Conservation (phyloP, 768 basidiomycete genomes). For the Xerocomus brunneocitrinus region DNA sequence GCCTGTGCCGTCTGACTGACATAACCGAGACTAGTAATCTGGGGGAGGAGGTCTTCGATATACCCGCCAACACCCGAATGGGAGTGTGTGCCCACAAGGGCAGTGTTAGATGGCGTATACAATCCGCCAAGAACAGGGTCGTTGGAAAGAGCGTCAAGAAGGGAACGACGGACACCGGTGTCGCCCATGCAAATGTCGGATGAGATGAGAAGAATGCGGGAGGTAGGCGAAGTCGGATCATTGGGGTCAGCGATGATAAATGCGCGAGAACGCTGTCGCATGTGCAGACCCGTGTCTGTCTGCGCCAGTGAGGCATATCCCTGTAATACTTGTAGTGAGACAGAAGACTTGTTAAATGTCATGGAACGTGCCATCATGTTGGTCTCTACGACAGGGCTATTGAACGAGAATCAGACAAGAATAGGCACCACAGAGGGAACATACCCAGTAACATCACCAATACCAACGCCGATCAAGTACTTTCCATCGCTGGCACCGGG, state of each 20-base stretch:
- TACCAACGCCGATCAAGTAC: slow-evolving; percentile 31
- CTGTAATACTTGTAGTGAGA: slow-evolving; percentile 27
- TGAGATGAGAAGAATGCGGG: slow-evolving; percentile 71
- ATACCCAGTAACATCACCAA: slow-evolving; percentile 73
- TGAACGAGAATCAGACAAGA: neutral
- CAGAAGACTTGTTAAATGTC: neutral
- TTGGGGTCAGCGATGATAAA: slow-evolving; percentile 60
- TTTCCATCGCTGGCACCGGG: slow-evolving; percentile 7
- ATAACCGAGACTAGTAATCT: slow-evolving; percentile 70
- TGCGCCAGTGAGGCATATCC: slow-evolving; percentile 66
- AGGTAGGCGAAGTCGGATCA: slow-evolving; percentile 35
- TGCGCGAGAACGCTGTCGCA: slow-evolving; percentile 74
- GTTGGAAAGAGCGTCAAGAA: slow-evolving; percentile 53
- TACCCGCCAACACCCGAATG: slow-evolving; percentile 80
- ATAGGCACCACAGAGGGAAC: slow-evolving; percentile 1
- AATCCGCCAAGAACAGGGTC: slow-evolving; percentile 50
- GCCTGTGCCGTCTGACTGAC: slow-evolving; percentile 69
- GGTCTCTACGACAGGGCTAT: slow-evolving; percentile 72
- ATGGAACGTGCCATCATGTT: slow-evolving; percentile 64
- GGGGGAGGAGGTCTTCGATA: slow-evolving; percentile 72
- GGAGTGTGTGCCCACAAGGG: slow-evolving; percentile 69
- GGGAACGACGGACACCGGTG: slow-evolving; percentile 64
- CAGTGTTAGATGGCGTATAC: slow-evolving; percentile 68
- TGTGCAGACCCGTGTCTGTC: slow-evolving; percentile 70
- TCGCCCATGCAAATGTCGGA: slow-evolving; percentile 86